Percentiles rank a stretch among this genome's conserved stretches.
phyloP scores from a whole-genome alignment of 139 green algal species.

The Edaphochlamys debaryana region DNA sequence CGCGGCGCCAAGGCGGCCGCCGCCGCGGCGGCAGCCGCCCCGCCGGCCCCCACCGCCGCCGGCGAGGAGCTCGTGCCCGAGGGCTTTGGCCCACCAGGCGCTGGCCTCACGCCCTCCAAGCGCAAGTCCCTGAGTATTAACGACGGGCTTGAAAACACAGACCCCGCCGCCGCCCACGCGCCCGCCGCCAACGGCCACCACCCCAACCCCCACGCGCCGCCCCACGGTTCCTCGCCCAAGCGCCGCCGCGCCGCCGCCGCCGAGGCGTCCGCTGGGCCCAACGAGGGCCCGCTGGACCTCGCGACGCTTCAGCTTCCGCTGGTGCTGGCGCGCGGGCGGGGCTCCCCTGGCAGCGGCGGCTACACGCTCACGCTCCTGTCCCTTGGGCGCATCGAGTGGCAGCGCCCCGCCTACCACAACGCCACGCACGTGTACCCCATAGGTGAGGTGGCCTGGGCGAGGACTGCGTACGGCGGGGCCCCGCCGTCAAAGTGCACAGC shows the following conservation, averaged over 20 bases:
- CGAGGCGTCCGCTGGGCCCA: not conserved
- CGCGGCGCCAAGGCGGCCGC: not conserved
- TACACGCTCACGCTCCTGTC: slow-evolving; percentile 12
- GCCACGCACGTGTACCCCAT: not conserved
- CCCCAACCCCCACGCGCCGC: too few relatives aligned
- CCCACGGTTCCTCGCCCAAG: too few relatives aligned
- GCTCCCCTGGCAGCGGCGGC: too few relatives aligned
- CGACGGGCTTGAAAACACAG: not conserved
- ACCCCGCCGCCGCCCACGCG: not conserved
- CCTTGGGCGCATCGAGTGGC: slow-evolving; percentile 26
- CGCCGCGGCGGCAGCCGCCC: not conserved
- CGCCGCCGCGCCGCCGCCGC: not conserved
- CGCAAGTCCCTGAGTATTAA: too few relatives aligned
- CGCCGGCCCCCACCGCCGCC: not conserved
- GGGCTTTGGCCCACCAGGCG: too few relatives aligned
- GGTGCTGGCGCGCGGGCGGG: not conserved
- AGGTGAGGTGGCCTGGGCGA: slow-evolving; percentile 9
- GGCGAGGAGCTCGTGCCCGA: too few relatives aligned
- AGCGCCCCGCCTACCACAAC: slow-evolving; percentile 26
- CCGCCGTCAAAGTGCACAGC: too few relatives aligned
- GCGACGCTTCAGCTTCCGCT: not conserved
- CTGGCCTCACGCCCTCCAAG: not conserved
- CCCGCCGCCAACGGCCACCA: not conserved
- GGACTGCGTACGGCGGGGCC: too few relatives aligned
- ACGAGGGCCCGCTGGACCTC: slow-evolving; percentile 22